Evolutionary conservation across 2,329 filamentous ascomycete species (phyloP).

Genomic region (Elsinoe perseae): DNA sequence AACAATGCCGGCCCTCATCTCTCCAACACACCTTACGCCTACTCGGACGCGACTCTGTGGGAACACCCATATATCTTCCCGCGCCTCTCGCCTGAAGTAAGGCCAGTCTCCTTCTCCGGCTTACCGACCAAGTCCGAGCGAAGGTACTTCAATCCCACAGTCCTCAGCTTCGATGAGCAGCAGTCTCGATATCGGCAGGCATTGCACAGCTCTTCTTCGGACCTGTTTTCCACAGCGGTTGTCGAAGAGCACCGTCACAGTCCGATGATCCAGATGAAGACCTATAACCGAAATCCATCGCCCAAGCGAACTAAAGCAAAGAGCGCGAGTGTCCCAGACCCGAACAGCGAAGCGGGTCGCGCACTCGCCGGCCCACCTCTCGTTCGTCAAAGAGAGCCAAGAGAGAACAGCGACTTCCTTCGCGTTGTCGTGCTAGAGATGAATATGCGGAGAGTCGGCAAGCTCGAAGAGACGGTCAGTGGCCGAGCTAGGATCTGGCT

Average conservation of each 20-base stretch:
- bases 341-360: constrained; percentile 35
- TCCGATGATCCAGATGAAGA: constrained; percentile 56
- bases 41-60: constrained; percentile 53
- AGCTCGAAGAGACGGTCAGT: constrained; percentile 48
- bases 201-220: constrained; percentile 26
- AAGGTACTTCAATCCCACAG: constrained; percentile 53
- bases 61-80: constrained; percentile 52
- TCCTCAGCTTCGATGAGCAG: constrained; percentile 31
- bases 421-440: constrained; percentile 58
- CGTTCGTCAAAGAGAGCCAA: constrained; percentile 52
- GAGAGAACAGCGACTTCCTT: constrained; percentile 57
- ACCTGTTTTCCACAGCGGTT: constrained; percentile 13
- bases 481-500: constrained; percentile 54
- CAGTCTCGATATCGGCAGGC: constrained; percentile 32
- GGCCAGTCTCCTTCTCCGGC: constrained; percentile 47
- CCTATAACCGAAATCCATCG: constrained; percentile 39
- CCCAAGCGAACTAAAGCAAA: constrained; percentile 21
- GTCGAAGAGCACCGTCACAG: constrained; percentile 31
- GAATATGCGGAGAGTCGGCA: constrained; percentile 59
- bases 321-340: constrained; percentile 21
- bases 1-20: constrained; percentile 27
- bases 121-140: constrained; percentile 50
- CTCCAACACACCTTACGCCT: constrained; percentile 37
- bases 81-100: constrained; percentile 52
- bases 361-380: constrained; percentile 28